Evolutionary conservation across 768 basidiomycete species (phyloP).

Genomic region (Agaricus bisporus): DNA sequence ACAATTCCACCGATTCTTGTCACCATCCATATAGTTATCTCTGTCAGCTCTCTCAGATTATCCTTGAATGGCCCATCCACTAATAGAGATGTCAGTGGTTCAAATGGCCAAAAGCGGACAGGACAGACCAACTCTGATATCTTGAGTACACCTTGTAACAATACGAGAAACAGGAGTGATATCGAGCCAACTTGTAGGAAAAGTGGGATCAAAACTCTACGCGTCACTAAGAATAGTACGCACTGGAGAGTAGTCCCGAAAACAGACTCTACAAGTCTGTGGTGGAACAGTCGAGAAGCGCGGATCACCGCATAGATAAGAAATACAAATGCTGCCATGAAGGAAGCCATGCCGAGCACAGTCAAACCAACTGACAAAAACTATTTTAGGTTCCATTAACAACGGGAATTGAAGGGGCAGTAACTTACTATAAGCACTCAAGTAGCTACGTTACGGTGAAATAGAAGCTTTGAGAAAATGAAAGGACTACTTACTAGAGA

Average conservation of each 20-base stretch:
- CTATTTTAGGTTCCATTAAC: too few relatives aligned
- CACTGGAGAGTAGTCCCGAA: slow-evolving; percentile 58
- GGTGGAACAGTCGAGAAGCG: slow-evolving; percentile 23
- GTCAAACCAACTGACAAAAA: too few relatives aligned
- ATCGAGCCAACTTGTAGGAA: slow-evolving; percentile 41
- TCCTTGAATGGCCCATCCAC: too few relatives aligned
- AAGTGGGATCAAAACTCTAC: too few relatives aligned
- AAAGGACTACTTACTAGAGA: too few relatives aligned
- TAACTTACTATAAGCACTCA: slow-evolving; percentile 21
- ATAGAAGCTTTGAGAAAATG: background rate
- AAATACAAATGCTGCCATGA: too few relatives aligned
- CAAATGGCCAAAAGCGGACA: too few relatives aligned
- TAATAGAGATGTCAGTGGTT: too few relatives aligned
- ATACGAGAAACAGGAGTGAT: slow-evolving; percentile 46
- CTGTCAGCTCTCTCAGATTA: slow-evolving; percentile 13
- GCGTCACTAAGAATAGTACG: slow-evolving; percentile 4
- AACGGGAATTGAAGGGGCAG: background rate
- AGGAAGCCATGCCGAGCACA: too few relatives aligned
- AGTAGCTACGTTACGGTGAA: slow-evolving; percentile 34
- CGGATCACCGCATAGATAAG: too few relatives aligned
- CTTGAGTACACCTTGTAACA: slow-evolving; percentile 60
- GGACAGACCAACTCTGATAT: slow-evolving; percentile 35
- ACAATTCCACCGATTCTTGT: slow-evolving; percentile 38
- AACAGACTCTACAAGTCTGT: slow-evolving; percentile 43
- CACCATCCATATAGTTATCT: slow-evolving; percentile 29